Evolutionary conservation across 169 alveolate genomes (phyloP).

Genomic region (Babesia bigemina): DNA sequence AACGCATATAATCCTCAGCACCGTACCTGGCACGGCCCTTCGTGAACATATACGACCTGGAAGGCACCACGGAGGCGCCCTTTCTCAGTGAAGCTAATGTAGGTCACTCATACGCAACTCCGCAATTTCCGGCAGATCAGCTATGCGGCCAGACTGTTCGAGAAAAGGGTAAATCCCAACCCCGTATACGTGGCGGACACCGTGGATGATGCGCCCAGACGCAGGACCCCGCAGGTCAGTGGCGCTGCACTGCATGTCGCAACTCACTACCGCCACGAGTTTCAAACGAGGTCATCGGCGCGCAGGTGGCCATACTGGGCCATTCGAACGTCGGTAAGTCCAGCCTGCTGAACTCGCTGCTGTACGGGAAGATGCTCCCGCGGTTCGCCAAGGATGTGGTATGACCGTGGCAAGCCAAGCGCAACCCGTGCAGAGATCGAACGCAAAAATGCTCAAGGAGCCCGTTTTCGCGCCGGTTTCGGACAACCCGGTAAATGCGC

Average conservation of each 20-base stretch:
- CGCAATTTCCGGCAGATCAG: constrained; percentile 15
- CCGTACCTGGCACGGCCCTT: constrained; percentile 81
- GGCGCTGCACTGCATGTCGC: background rate
- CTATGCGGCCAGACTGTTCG: constrained; percentile 60
- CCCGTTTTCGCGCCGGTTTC: constrained; percentile 80
- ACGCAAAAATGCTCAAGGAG: constrained; percentile 63
- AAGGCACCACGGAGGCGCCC: constrained; percentile 46
- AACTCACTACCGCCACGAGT: background rate
- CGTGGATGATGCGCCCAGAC: constrained; percentile 76
- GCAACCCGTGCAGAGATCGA: constrained; percentile 29
- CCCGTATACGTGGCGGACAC: constrained; percentile 87
- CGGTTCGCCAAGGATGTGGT: constrained; percentile 67
- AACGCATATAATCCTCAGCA: background rate
- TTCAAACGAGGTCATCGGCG: background rate
- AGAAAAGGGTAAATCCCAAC: constrained; percentile 77
- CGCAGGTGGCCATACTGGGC: constrained; percentile 89
- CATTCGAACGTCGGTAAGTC: constrained; percentile 92
- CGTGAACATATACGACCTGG: constrained; percentile 69
- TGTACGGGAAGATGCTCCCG: constrained; percentile 79
- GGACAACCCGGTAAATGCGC: constrained; percentile 74
- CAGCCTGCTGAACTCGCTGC: constrained; percentile 87
- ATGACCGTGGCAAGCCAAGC: background rate
- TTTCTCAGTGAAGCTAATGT: constrained; percentile 74
- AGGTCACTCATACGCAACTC: background rate
- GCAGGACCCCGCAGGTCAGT: constrained; percentile 79